Evolutionary conservation across 495 filamentous ascomycete species (phyloP).

Genomic region (Lindgomyces ingoldianus): DNA sequence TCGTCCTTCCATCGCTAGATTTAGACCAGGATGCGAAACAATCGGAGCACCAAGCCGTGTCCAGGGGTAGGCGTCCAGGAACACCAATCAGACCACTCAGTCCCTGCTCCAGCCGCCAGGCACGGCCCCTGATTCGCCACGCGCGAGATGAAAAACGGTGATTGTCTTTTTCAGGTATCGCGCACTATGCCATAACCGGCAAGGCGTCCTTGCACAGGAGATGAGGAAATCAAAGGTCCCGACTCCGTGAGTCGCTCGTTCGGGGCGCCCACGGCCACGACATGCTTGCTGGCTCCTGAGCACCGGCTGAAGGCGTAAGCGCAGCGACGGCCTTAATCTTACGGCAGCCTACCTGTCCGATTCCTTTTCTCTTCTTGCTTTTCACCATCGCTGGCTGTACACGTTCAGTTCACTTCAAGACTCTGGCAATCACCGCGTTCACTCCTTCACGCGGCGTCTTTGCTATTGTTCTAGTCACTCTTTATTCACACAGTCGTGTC

Average conservation of each 20-base stretch:
- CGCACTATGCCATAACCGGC: not conserved
- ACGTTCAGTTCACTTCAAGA: no score
- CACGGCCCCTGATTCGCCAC: conserved; percentile 14
- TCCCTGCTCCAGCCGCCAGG: not conserved
- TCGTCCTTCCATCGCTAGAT: not conserved
- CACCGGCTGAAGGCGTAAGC: not conserved
- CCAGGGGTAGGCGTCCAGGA: conserved; percentile 13
- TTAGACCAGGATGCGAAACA: conserved; percentile 6
- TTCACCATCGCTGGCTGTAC: not conserved
- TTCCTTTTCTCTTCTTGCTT: conserved; percentile 22
- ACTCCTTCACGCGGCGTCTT: conserved; percentile 36
- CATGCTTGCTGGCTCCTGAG: not conserved
- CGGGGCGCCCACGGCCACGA: not conserved
- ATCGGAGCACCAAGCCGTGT: not conserved
- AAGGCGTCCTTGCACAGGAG: conserved; percentile 2
- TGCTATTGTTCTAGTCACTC: conserved; percentile 14
- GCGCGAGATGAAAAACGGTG: conserved; percentile 24
- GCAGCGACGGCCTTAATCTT: conserved; percentile 17
- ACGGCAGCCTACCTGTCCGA: not conserved
- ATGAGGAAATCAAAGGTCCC: conserved; percentile 17
- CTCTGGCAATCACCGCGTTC: conserved; percentile 28
- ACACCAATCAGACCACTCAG: conserved; percentile 24
- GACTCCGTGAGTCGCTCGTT: conserved; percentile 2
- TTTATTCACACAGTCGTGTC: not conserved
- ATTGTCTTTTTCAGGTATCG: conserved; percentile 4